phyloP scores from a whole-genome alignment of 805 yeast species.

The Pichia insulana region DNA sequence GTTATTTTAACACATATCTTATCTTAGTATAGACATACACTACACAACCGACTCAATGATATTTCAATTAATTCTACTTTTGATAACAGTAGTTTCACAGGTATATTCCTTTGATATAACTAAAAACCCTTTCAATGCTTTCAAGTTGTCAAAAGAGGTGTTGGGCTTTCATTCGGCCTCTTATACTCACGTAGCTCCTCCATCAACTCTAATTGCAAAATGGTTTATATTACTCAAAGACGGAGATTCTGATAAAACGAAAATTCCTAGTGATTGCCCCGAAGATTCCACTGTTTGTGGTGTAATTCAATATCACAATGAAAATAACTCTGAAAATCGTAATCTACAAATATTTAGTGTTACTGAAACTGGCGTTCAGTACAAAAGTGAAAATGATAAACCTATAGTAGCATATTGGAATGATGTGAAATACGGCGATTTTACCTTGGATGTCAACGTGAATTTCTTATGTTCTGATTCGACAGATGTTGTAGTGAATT shows the following conservation, averaged over 20 bases:
- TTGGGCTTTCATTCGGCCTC: slow-evolving; percentile 41
- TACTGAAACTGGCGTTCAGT: slow-evolving; percentile 21
- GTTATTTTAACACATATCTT: too few species aligned
- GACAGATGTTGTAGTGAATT: slow-evolving; percentile 15
- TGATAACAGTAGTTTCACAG: too few species aligned
- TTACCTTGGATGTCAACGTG: slow-evolving; percentile 35
- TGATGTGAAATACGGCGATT: slow-evolving; percentile 63
- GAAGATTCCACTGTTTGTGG: slow-evolving; percentile 75
- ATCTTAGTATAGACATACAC: too few species aligned
- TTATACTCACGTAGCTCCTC: slow-evolving; percentile 58
- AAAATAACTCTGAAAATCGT: slow-evolving; percentile 35
- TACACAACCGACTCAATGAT: too few species aligned
- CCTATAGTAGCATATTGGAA: slow-evolving; percentile 31
- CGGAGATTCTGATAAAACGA: slow-evolving; percentile 24
- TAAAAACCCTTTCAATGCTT: slow-evolving; percentile 27
- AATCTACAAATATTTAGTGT: slow-evolving; percentile 39
- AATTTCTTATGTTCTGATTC: slow-evolving; percentile 33
- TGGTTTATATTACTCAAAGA: slow-evolving; percentile 60
- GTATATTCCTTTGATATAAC: slow-evolving; percentile 21
- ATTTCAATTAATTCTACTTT: too few species aligned
- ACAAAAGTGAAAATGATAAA: slow-evolving; percentile 16
- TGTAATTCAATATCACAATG: slow-evolving; percentile 43
- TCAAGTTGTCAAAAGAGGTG: slow-evolving; percentile 35
- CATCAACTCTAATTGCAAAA: slow-evolving; percentile 49
- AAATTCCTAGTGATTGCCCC: slow-evolving; percentile 46